phyloP scores from a whole-genome alignment of 2,329 filamentous ascomycete species.

The Fusarium proliferatum region DNA sequence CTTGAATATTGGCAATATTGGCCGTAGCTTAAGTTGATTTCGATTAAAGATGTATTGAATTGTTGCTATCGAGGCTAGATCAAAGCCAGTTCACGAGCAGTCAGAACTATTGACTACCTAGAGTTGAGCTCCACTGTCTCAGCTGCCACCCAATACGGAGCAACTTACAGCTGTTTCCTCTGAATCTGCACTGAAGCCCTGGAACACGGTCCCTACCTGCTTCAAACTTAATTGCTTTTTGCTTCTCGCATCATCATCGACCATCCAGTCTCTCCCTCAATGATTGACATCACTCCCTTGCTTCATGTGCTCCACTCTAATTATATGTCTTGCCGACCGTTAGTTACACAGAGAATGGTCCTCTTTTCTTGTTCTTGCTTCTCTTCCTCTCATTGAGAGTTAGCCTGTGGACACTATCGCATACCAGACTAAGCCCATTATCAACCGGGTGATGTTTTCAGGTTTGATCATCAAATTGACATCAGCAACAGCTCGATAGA shows the following conservation, averaged over 20 bases:
- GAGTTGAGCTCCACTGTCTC: neutral
- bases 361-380: constrained; percentile 12
- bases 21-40: neutral
- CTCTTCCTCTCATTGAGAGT: neutral
- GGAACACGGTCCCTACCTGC: neutral
- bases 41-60: neutral
- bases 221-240: constrained; percentile 18
- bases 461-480: constrained; percentile 1
- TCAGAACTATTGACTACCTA: no score
- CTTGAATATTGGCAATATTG: neutral
- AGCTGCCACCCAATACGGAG: neutral
- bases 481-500: neutral
- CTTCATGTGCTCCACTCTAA: constrained; percentile 18
- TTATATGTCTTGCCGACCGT: constrained; percentile 32
- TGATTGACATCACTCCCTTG: constrained; percentile 19
- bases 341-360: neutral
- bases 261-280: neutral
- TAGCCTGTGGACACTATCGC: constrained; percentile 16
- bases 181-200: neutral
- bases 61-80: neutral
- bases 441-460: neutral
- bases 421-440: constrained; percentile 10
- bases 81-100: neutral
- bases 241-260: constrained; percentile 17
- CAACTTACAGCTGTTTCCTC: neutral